Base-by-base conservation (phyloP, 225 moss, liverwort and hornwort genomes). In the Marchantia polymorpha region DNA sequence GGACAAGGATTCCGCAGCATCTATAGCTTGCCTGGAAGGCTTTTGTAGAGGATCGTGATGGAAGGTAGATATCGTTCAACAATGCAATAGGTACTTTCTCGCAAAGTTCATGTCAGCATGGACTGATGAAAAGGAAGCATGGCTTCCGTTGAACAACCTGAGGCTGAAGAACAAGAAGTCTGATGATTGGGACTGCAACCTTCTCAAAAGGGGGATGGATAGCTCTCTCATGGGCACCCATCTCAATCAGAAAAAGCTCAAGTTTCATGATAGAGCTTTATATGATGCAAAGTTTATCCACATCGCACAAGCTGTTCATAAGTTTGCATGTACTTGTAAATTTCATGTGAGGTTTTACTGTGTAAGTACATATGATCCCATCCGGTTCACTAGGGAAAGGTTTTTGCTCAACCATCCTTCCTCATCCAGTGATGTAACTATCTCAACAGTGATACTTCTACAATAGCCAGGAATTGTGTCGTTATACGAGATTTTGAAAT, bases 1-100 rank as follows among this genome's bases (percentile, higher is more conserved):
- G 9, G 25, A 53, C 53, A 27, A 54, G 51, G 73, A 53, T 26
- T 12, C 8, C 27, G 7, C 26, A 73, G 46, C 46, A 12, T 56
- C 56, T 56, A 73, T 52, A 73, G 52, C 73, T 52, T 53, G 86
- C 69, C 70, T 86, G 46, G 78, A 86, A 76, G 81, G 54, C 27
- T 81, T 78, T 73, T 76, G 31, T 17, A 72, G 50, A 50, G 86
- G 86, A 47, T 78, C 86, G 7, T 86, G 86, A 83, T 81, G 81
- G 86, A 83, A 86, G 20, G 78, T 86, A 0, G n/a, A 75, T 0
- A 83, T 86, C 20, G 3, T 39, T 15, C 15, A 83, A 26, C 15
- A 20, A 22, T 52, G 74, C 25, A 10, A 47, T 4, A 51, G 71
- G 13, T 59, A 7, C 66, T 78, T 74, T 52, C 69, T 63, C n/a